Conservation (phyloP, 768 basidiomycete genomes). For the Podaxis carcinomalis region DNA sequence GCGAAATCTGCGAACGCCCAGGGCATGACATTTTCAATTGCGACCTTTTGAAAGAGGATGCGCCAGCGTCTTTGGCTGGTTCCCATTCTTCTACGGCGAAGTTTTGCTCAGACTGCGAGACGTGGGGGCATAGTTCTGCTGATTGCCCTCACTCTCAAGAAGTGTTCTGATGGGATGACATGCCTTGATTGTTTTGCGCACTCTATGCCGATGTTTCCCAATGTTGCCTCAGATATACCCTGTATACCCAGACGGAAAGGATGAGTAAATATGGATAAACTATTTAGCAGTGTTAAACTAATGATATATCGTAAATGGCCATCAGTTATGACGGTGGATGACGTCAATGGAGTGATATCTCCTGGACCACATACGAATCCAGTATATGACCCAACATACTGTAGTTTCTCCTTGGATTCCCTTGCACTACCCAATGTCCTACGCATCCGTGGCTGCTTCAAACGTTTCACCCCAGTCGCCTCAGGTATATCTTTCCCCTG, state of each 20-base stretch:
- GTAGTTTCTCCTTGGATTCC: too few relatives aligned
- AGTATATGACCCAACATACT: too few relatives aligned
- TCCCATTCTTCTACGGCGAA: slow-evolving; percentile 27
- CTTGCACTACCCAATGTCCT: slow-evolving; percentile 49
- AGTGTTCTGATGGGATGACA: slow-evolving; percentile 55
- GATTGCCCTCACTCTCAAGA: slow-evolving; percentile 86
- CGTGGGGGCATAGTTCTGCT: slow-evolving; percentile 66
- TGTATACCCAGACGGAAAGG: slow-evolving; percentile 20
- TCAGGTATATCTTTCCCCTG: neutral
- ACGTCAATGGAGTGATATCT: neutral
- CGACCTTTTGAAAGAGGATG: slow-evolving; percentile 62
- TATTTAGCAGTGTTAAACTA: slow-evolving; percentile 6
- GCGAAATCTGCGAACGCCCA: slow-evolving; percentile 83
- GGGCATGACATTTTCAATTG: slow-evolving; percentile 89
- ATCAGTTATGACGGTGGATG: neutral
- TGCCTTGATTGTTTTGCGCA: slow-evolving; percentile 14
- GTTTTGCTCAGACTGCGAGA: slow-evolving; percentile 85
- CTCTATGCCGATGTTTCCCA: neutral
- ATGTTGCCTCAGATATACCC: slow-evolving; percentile 11
- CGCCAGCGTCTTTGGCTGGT: slow-evolving; percentile 22
- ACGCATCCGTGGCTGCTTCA: slow-evolving; percentile 62
- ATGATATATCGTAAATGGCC: neutral
- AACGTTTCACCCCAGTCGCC: slow-evolving; percentile 40
- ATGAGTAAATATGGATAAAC: slow-evolving; percentile 8
- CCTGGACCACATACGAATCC: neutral